These are phyloP conservation scores for Gymnopilus dilepis DNA, from an alignment of 768 basidiomycete genomes.

Conservation along the genomic window DNA sequence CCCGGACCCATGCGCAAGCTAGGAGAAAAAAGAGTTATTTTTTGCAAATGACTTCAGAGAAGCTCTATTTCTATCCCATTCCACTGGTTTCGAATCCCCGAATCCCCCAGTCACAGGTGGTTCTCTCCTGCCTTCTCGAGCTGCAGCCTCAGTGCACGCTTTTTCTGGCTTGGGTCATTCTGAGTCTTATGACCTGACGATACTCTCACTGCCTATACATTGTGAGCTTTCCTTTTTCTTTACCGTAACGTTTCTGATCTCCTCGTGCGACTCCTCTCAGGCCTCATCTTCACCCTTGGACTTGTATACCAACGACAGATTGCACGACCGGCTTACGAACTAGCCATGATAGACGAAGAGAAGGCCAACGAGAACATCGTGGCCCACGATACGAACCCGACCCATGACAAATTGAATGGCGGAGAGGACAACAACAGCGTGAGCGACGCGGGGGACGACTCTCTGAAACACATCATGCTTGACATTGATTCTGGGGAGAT, in stretches of 20 bases:
- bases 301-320: neutral
- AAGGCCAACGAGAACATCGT: neutral
- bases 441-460: constrained; percentile 19
- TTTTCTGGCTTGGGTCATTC: neutral
- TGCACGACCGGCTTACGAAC: neutral
- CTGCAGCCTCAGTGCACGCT: constrained; percentile 6
- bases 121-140: constrained; percentile 16
- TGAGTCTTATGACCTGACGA: constrained; percentile 24
- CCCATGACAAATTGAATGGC: constrained; percentile 4
- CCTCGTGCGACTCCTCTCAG: neutral
- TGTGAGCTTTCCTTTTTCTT: neutral
- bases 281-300: neutral
- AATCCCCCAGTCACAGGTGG: neutral
- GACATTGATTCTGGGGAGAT: constrained; percentile 54
- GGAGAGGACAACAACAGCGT: constrained; percentile 21
- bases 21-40: neutral
- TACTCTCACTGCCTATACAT: neutral
- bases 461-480: constrained; percentile 26
- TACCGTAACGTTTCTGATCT: neutral
- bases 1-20: neutral
- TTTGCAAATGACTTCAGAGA: constrained; percentile 4
- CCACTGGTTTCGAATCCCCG: neutral
- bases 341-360: constrained; percentile 18
- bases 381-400: neutral
- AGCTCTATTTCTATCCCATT: neutral